Evolutionary conservation across 805 yeast species (phyloP), one percentile per base, ranked within the genome.

Genomic region (Priceomyces medius): DNA sequence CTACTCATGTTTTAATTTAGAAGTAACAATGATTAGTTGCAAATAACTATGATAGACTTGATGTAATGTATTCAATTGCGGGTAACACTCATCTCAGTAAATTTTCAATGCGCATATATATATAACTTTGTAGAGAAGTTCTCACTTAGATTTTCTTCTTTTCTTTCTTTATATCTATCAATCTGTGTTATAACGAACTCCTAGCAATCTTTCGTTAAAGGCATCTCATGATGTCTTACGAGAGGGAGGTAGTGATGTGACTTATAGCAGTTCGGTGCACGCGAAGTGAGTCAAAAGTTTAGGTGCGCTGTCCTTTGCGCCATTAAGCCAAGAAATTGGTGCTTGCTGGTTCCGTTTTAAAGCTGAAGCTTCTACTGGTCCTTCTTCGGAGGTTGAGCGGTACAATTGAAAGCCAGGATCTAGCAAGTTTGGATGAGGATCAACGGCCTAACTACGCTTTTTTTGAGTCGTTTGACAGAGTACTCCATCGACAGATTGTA

Each of bases 401-500:
- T 55, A 44, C 44, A 34, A 35, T 47, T 45, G 51, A 31, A 38
- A 42, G 53, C 62, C 49, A 55, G 60, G 55, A 46, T 18, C 21
- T 27, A 19, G 44, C 41, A 49, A 48, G 45, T 42, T 48, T 44
- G 45, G 36, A 38, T 42, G 31, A 27, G 24, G 33, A 34, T 42
- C 34, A 34, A 21, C 19, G 41, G 35, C 37, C 18, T 37, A 17
- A 34, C 42, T 45, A 42, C 41, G 55, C 59, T n/a, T 58, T 41
- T 52, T 40, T 7, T 20, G 50, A 50, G 66, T 70, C 61, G 67
- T 85, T 77, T 71, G 76, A 77, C 90, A 83, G 91, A 76, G 83
- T 63, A 88, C 97, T 95, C 96, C 88, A 96, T 82, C 95, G 96
- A 90, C 96, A 82, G 90, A 85, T 85, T 85, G 84, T 66, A 86